A percentile compares a stretch with the other conserved stretches of the same genome.
These are phyloP conservation scores for Endothia cerciana DNA, from an alignment of 2,329 filamentous ascomycete genomes.

Conservation along the genomic window DNA sequence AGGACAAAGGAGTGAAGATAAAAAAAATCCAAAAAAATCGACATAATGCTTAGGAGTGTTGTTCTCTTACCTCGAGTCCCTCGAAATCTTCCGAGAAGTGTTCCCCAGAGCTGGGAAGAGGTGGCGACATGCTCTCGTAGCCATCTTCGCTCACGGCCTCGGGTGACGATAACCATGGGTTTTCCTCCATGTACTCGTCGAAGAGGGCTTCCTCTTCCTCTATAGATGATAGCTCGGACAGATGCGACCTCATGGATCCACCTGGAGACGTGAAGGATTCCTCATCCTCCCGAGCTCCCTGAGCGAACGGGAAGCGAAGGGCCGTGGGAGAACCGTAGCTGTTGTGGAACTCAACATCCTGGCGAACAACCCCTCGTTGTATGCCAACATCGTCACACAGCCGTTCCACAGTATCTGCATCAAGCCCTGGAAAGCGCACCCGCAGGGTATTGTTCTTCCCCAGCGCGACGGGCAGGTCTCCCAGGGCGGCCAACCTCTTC, in stretches of 20 bases:
- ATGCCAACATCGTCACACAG: slow-evolving; percentile 89
- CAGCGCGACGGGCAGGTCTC: slow-evolving; percentile 81
- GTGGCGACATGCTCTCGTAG: slow-evolving; percentile 56
- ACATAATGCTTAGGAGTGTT: not conserved
- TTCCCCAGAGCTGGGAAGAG: slow-evolving; percentile 46
- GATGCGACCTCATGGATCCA: slow-evolving; percentile 50
- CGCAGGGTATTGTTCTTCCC: slow-evolving; percentile 70
- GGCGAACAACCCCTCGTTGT: slow-evolving; percentile 73
- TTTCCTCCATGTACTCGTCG: slow-evolving; percentile 47
- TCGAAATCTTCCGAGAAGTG: slow-evolving; percentile 55
- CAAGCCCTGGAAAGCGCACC: slow-evolving; percentile 89
- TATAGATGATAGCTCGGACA: slow-evolving; percentile 38
- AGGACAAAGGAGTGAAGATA: too few relatives aligned
- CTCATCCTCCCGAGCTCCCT: slow-evolving; percentile 44
- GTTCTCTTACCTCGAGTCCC: slow-evolving; percentile 46
- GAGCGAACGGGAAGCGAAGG: slow-evolving; percentile 84
- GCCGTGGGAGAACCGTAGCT: slow-evolving; percentile 73
- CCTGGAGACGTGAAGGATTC: slow-evolving; percentile 50
- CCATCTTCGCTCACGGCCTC: slow-evolving; percentile 46
- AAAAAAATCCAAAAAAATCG: slow-evolving; percentile 4
- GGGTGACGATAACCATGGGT: slow-evolving; percentile 50
- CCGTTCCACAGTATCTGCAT: slow-evolving; percentile 77
- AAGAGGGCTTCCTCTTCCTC: slow-evolving; percentile 47
- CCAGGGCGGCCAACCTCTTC: slow-evolving; percentile 73
- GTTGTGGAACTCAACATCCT: slow-evolving; percentile 75